Percentiles rank a stretch among this genome's conserved stretches.
These are phyloP conservation scores for Podospora comata DNA, from an alignment of 495 filamentous ascomycete genomes.

Conservation along the genomic window DNA sequence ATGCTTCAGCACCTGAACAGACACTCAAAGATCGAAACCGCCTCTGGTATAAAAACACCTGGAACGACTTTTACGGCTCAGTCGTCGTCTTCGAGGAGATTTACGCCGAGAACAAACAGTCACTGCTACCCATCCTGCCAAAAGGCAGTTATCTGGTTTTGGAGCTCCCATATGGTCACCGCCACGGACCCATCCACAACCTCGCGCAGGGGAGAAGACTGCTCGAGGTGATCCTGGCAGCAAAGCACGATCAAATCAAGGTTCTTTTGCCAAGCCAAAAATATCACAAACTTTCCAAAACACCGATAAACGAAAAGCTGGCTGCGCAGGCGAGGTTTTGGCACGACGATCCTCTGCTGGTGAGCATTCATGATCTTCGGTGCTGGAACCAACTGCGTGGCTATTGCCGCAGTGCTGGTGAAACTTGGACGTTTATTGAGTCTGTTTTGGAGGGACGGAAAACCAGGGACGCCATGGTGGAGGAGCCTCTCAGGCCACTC, in stretches of 20 bases:
- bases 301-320: not conserved
- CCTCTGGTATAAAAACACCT: not conserved
- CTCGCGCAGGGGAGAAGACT: not conserved
- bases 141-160: not conserved
- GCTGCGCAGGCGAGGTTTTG: not conserved
- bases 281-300: not conserved
- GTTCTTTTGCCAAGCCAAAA: not conserved
- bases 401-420: not conserved
- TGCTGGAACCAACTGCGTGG: not conserved
- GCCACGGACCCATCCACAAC: not conserved
- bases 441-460: not conserved
- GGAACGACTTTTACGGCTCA: not conserved
- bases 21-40: not conserved
- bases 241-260: conserved; percentile 1
- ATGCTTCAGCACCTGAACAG: not conserved
- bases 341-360: not conserved
- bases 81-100: not conserved
- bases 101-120: too few relatives aligned
- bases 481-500: not conserved
- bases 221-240: not conserved
- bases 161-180: not conserved
- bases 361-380: not conserved
- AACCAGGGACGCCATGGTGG: not conserved
- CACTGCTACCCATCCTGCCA: not conserved
- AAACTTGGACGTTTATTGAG: not conserved